Conservation (phyloP, 2,329 filamentous ascomycete species). For the Aureobasidium uvarum region DNA sequence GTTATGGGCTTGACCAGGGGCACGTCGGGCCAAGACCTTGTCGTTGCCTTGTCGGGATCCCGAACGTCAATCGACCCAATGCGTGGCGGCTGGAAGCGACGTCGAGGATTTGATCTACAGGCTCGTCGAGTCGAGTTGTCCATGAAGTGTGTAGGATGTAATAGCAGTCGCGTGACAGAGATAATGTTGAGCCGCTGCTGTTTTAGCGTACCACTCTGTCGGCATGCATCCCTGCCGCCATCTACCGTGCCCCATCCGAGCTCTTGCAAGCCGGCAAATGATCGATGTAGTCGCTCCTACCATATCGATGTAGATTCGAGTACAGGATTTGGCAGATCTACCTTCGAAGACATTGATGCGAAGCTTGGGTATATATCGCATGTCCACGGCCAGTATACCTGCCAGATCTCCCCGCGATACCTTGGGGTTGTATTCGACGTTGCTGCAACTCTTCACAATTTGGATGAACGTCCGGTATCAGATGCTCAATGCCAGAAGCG, state of each 20-base stretch:
- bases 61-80: neutral
- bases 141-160: neutral
- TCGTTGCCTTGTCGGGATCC: neutral
- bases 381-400: too few relatives aligned
- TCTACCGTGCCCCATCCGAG: slow-evolving; percentile 2
- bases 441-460: neutral
- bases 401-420: neutral
- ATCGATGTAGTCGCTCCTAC: neutral
- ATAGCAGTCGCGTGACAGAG: neutral
- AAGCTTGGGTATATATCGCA: neutral
- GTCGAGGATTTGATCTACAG: neutral
- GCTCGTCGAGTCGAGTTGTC: neutral
- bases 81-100: neutral
- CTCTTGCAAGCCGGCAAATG: neutral
- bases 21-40: neutral
- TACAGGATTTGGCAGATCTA: neutral
- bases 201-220: neutral
- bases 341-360: neutral
- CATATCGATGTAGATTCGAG: neutral
- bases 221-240: neutral
- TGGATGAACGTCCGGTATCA: neutral
- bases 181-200: slow-evolving; percentile 9
- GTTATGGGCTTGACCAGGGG: neutral
- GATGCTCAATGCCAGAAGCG: neutral
- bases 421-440: neutral